These are phyloP conservation scores for Hypoxylon intermedium DNA, from an alignment of 495 filamentous ascomycete genomes.

Conservation along the genomic window DNA sequence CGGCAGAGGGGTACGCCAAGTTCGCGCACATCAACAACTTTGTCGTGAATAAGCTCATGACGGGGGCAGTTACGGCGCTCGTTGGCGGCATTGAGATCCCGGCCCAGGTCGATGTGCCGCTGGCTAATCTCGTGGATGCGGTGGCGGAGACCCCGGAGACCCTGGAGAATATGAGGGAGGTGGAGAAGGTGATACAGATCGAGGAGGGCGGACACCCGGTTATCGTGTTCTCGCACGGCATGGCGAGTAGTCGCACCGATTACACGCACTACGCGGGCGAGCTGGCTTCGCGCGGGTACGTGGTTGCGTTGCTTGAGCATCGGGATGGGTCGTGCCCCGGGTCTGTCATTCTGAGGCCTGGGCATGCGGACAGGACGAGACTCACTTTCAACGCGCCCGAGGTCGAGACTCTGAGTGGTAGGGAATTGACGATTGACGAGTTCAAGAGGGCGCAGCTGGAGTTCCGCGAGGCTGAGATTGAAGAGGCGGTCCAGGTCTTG, in stretches of 20 bases:
- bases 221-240: slow-evolving; percentile 63
- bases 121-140: slow-evolving; percentile 41
- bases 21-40: slow-evolving; percentile 53
- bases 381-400: slow-evolving; percentile 42
- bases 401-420: slow-evolving; percentile 37
- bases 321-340: slow-evolving; percentile 62
- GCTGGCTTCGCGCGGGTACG: slow-evolving; percentile 58
- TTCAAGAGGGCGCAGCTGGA: slow-evolving; percentile 57
- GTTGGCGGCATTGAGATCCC: slow-evolving; percentile 54
- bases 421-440: slow-evolving; percentile 36
- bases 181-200: slow-evolving; percentile 31
- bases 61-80: slow-evolving; percentile 42
- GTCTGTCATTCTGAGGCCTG: slow-evolving; percentile 46
- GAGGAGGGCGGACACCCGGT: slow-evolving; percentile 47
- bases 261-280: slow-evolving; percentile 63
- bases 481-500: slow-evolving; percentile 55
- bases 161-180: slow-evolving; percentile 20
- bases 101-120: slow-evolving; percentile 51
- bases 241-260: slow-evolving; percentile 56
- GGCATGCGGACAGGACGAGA: slow-evolving; percentile 32
- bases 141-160: slow-evolving; percentile 28
- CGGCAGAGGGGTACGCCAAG: slow-evolving; percentile 57
- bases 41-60: slow-evolving; percentile 48
- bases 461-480: slow-evolving; percentile 62
- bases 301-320: slow-evolving; percentile 62